Base-by-base conservation (phyloP, 163 green algal species). In the Coccomyxa subellipsoidea region DNA sequence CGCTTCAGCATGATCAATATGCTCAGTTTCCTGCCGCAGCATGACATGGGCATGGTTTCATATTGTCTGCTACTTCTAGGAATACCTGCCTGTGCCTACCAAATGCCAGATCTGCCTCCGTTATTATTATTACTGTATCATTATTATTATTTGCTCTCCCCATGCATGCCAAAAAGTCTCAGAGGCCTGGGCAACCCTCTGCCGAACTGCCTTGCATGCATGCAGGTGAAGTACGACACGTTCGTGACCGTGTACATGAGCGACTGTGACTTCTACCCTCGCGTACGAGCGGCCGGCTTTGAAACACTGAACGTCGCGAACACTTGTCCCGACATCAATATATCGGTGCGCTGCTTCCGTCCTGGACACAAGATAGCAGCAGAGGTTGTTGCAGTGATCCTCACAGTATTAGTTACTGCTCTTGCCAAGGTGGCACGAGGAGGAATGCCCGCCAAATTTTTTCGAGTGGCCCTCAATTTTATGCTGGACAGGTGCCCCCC, bases 181-280 rank as follows among this genome's bases (percentile, higher is more conserved):
- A n/a, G n/a, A n/a, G n/a, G n/a, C n/a, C n/a, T n/a, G n/a, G n/a
- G n/a, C n/a, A n/a, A n/a, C n/a, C n/a, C n/a, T n/a, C n/a, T n/a
- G n/a, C n/a, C n/a, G n/a, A n/a, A n/a, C n/a, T n/a, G n/a, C n/a
- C n/a, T n/a, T n/a, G n/a, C n/a, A n/a, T n/a, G n/a, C n/a, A n/a
- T n/a, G n/a, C 47, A 59, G 47, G 34, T 77, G 71, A 31, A 77
- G 71, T 77, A 77, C 32, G 71, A 77, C 71, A 77, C 4, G 1
- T 77, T 53, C 35, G 27, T 77, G n/a, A 39, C 32, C 21, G 71
- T 40, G 21, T 40, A 77, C 71, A 77, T 39, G 71, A 38, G 31
- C 71, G 71, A 77, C 71, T 77, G 71, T 7, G 71, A 77, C 32
- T 77, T 77, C 35, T 77, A 77, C 32, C 34, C 71, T 10, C 71